These are phyloP conservation scores for Verticillium nubilum DNA, from an alignment of 2,329 filamentous ascomycete species.

Conservation along the genomic window DNA sequence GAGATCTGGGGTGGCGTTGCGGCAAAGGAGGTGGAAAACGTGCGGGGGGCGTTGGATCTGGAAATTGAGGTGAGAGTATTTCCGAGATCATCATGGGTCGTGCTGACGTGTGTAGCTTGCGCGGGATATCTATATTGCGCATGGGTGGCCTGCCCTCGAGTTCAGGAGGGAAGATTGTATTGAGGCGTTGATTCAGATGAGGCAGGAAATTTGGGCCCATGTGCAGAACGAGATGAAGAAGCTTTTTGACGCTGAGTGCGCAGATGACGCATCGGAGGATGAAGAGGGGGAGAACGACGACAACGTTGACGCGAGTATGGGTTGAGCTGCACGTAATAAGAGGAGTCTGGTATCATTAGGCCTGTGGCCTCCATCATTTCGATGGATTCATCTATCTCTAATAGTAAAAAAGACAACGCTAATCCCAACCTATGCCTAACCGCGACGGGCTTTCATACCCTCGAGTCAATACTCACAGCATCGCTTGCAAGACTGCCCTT, in stretches of 20 bases:
- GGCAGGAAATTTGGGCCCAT: not conserved
- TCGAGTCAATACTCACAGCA: not conserved
- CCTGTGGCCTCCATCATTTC: not conserved
- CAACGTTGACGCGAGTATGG: not conserved
- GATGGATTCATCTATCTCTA: not conserved
- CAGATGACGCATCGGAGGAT: not conserved
- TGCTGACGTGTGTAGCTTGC: not conserved
- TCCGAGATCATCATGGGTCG: no score
- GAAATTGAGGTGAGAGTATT: not conserved
- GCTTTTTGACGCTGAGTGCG: not conserved
- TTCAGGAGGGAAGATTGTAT: not conserved
- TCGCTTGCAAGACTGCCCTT: not conserved
- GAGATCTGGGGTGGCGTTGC: not conserved
- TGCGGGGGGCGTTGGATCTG: not conserved
- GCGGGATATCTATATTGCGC: not conserved
- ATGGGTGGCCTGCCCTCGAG: not conserved
- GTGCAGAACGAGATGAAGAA: not conserved
- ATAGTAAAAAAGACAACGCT: constrained; percentile 1
- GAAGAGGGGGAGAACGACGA: not conserved
- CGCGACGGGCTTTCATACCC: not conserved
- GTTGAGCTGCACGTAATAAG: not conserved
- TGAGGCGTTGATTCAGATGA: not conserved
- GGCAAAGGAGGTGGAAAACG: not conserved
- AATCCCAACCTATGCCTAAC: not conserved
- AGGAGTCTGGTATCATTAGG: not conserved